phyloP scores from a whole-genome alignment of 1,284 basidiomycete species.

The Irpex lacteus region DNA sequence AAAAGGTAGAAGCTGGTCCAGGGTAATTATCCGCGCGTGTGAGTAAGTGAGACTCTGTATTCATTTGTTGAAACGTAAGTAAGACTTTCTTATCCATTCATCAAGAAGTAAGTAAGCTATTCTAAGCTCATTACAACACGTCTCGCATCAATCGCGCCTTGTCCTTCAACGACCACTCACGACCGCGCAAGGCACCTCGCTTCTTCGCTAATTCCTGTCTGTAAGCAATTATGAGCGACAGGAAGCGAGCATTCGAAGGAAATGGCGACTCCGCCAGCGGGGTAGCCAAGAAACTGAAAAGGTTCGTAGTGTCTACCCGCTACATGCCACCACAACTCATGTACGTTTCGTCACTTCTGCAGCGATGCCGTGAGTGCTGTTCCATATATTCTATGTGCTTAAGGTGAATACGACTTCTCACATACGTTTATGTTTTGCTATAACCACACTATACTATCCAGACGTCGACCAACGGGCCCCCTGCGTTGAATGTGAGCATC shows the following conservation, averaged over 20 bases:
- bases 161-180: constrained; percentile 11
- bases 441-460: constrained; percentile 60
- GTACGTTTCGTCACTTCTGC: constrained; percentile 15
- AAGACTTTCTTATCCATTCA: not conserved
- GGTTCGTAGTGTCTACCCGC: constrained; percentile 39
- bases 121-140: constrained; percentile 1
- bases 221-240: constrained; percentile 31
- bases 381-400: constrained; percentile 25
- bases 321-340: constrained; percentile 11
- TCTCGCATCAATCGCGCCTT: not conserved
- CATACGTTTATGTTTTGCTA: constrained; percentile 45
- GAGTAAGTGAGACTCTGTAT: too few relatives aligned
- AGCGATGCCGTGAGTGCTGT: constrained; percentile 68
- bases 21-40: too few relatives aligned
- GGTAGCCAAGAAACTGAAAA: constrained; percentile 65
- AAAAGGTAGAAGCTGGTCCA: not conserved
- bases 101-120: not conserved
- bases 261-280: constrained; percentile 39
- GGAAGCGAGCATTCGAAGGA: constrained; percentile 36
- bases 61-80: not conserved
- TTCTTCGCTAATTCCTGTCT: not conserved
- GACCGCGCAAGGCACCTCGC: not conserved
- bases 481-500: constrained; percentile 39
- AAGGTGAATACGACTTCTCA: constrained; percentile 71
- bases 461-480: constrained; percentile 50